Conservation (phyloP, 2,329 filamentous ascomycete species). For the Diaporthe sp. region DNA sequence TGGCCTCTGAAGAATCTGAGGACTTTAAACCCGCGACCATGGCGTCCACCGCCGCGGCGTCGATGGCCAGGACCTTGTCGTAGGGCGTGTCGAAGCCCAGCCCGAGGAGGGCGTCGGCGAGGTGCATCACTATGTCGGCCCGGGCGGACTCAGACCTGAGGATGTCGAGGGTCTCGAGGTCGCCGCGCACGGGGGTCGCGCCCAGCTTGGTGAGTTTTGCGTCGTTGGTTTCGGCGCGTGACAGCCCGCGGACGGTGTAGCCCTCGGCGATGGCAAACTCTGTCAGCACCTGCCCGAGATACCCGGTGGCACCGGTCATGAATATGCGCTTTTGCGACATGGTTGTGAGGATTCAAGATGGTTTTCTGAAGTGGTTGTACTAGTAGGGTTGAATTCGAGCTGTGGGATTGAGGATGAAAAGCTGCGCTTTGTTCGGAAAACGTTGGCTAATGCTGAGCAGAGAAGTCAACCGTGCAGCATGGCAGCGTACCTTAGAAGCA, state of each 20-base stretch:
- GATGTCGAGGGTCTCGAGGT: conserved; percentile 54
- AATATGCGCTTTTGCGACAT: conserved; percentile 45
- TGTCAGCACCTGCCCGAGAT: conserved; percentile 49
- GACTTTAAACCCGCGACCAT: conserved; percentile 51
- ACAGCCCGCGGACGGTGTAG: conserved; percentile 57
- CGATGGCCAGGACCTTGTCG: conserved; percentile 46
- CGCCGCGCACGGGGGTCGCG: conserved; percentile 55
- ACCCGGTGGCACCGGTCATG: conserved; percentile 57
- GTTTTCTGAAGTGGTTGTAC: background rate
- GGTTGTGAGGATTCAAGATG: background rate
- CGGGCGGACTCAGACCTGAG: conserved; percentile 53
- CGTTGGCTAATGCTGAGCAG: background rate
- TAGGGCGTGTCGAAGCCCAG: conserved; percentile 36
- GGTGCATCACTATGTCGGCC: conserved; percentile 59
- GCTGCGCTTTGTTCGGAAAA: background rate
- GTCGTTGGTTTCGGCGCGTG: conserved; percentile 47
- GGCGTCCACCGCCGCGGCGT: conserved; percentile 54
- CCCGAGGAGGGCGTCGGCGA: conserved; percentile 50
- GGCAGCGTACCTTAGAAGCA: background rate
- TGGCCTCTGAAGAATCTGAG: conserved; percentile 44
- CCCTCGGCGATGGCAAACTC: conserved; percentile 50
- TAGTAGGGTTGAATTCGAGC: no score
- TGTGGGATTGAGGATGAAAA: background rate
- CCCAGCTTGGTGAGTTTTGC: conserved; percentile 53
- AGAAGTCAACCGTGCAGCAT: background rate